Evolutionary conservation across 2,329 filamentous ascomycete species (phyloP), one percentile per base, ranked within the genome.

Genomic region (Gliomastix tumulicola): DNA sequence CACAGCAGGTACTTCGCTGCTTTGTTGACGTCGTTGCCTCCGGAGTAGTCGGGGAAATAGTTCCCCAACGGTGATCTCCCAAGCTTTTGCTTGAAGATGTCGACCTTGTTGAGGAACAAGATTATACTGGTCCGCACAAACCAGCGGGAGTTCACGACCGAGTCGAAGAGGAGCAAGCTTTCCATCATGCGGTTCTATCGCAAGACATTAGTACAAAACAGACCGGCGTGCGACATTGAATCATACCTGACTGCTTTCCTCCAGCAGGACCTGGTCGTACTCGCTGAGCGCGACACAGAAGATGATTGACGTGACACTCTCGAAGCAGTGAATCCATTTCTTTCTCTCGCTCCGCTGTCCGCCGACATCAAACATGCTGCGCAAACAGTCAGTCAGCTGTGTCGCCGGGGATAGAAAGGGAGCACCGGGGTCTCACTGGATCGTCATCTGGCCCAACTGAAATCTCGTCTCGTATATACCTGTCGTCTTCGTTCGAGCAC

Each of bases 251-350:
- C 90, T 96, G 63, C 87, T 94, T 64, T 97, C 92, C 64, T 98
- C 92, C 28, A 98, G 71, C 37, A 98, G 69, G 6, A 96, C 90
- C 65, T 98, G 92, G 55, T 98, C 92, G 59, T 98, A 98, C 64
- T 98, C 92, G 67, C 89, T 97, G 49, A 98, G 68, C 13, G 92
- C 92, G 43, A 98, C 92, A 56, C 92, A 98, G 65, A 98, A 98
- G 49, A 98, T 98, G 61, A 98, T 98, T 5, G 92, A 97, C 30
- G 92, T 98, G 52, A 98, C 92, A 52, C 97, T 97, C 62, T 98
- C 92, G 61, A 98, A 98, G 68, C 92, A 98, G 66, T 98, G 92
- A 56, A 98, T 98, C 92, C 92, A 98, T 68, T 98, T 98, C 71
- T 98, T 98, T 44, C 92, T 79, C 65, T 98, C 92, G 60, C 90